phyloP scores from a whole-genome alignment of 2,329 filamentous ascomycete genomes.

The Colletotrichum somersetense region DNA sequence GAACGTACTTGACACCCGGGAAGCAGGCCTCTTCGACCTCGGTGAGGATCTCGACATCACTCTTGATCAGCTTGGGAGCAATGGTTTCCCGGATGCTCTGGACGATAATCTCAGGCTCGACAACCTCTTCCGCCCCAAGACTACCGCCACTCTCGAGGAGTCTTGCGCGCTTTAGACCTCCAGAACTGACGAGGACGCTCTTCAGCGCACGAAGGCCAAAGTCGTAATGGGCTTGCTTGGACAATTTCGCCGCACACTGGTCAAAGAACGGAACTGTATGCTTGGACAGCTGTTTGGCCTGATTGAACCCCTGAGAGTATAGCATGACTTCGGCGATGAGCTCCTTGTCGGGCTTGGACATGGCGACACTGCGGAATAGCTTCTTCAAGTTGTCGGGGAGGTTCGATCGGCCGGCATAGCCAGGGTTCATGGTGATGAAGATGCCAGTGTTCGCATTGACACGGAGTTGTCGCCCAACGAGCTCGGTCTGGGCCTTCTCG shows the following conservation, averaged over 20 bases:
- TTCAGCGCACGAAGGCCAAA: slow-evolving; percentile 98
- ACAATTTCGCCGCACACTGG: slow-evolving; percentile 82
- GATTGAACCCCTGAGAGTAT: slow-evolving; percentile 98
- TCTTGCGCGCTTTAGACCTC: slow-evolving; percentile 90
- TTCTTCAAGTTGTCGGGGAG: slow-evolving; percentile 99
- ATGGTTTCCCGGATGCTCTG: slow-evolving; percentile 99
- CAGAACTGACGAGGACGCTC: slow-evolving; percentile 97
- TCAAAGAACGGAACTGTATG: slow-evolving; percentile 99
- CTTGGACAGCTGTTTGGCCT: slow-evolving; percentile 92
- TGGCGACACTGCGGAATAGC: slow-evolving; percentile 97
- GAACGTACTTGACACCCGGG: slow-evolving; percentile 92
- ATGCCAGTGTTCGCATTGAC: slow-evolving; percentile 96
- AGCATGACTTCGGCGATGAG: slow-evolving; percentile 99
- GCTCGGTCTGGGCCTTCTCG: slow-evolving; percentile 88
- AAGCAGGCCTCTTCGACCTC: slow-evolving; percentile 87
- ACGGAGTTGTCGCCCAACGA: slow-evolving; percentile 89
- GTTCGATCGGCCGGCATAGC: slow-evolving; percentile 97
- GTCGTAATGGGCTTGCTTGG: slow-evolving; percentile 98
- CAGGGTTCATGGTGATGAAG: slow-evolving; percentile 99
- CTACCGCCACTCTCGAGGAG: slow-evolving; percentile 69
- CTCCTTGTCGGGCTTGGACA: slow-evolving; percentile 99
- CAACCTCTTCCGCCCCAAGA: slow-evolving; percentile 75
- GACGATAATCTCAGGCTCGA: slow-evolving; percentile 97
- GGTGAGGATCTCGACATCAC: slow-evolving; percentile 90
- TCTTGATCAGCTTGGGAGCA: slow-evolving; percentile 93